These are phyloP conservation scores for Malus hybrid DNA, from an alignment of 331 rosid species.

Conservation along the genomic window DNA sequence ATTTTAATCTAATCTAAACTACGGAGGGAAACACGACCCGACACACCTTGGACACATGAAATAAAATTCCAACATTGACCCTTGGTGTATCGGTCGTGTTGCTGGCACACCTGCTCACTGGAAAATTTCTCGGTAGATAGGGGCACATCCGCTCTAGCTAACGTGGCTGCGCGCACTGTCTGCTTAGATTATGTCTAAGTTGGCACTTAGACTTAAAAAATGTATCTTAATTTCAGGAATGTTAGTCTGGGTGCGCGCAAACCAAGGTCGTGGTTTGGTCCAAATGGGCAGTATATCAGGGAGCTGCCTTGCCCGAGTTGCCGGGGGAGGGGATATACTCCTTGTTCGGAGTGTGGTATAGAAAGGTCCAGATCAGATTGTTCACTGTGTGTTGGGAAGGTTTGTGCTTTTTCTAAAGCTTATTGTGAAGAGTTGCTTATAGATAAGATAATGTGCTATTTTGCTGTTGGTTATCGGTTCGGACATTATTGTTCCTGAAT, in stretches of 20 bases:
- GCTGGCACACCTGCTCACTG: no score
- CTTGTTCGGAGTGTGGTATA: conserved; percentile 82
- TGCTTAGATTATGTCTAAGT: no score
- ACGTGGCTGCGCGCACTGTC: no score
- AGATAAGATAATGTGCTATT: neutral
- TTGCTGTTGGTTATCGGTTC: neutral
- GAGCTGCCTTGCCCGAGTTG: conserved; percentile 97
- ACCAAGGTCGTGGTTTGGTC: conserved; percentile 88
- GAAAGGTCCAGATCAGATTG: conserved; percentile 89
- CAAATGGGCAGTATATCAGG: conserved; percentile 81
- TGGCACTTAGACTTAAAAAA: neutral
- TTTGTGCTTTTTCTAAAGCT: conserved; percentile 8
- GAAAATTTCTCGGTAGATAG: no score
- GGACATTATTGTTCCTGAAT: neutral
- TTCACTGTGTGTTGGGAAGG: conserved; percentile 80
- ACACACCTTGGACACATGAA: no score
- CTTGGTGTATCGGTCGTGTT: no score
- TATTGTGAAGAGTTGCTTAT: neutral
- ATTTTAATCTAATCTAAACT: no score
- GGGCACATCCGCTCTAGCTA: no score
- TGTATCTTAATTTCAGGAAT: conserved; percentile 35
- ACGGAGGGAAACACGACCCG: no score
- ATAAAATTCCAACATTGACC: no score
- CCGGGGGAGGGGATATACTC: conserved; percentile 91
- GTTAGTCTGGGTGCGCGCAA: conserved; percentile 33